Evolutionary conservation across 2,329 filamentous ascomycete species (phyloP), one percentile per base, ranked within the genome.

Genomic region (Paraphoma sp.): DNA sequence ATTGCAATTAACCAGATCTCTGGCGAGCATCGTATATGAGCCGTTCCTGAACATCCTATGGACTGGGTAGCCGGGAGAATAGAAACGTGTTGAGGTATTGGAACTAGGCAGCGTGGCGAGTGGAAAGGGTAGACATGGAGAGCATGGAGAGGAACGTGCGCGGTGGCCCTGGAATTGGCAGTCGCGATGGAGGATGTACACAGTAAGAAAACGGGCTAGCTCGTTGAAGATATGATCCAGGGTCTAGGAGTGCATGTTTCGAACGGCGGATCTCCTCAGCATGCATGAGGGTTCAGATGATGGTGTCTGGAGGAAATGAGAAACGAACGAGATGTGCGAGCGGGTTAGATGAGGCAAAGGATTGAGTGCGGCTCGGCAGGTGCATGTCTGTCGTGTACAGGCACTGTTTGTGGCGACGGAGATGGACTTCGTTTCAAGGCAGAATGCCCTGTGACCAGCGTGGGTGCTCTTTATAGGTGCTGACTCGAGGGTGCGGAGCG

Each of bases 401-500:
- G 33, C 33, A 41, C 12, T 38, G 43, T 38, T 18, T 51, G 61
- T 56, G 57, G 57, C 55, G 54, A 52, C 55, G 54, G 53, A 59
- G 54, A 55, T 56, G 59, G 62, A 43, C 48, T 47, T 30, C 42
- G 67, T 68, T 69, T 67, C 66, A 70, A 61, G 61, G 56, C 42
- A 53, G 48, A 57, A 48, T 55, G 28, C 59, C 46, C 56, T 62
- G 59, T 65, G 62, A 60, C 48, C 55, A 46, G 49, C 38, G 30
- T 47, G 53, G 41, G 48, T 48, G 29, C 53, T 29, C 49, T 58
- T 60, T 62, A 56, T 52, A 40, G 51, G 52, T 58, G 54, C 60
- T 60, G 54, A 57, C 41, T 46, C 18, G 49, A 45, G 38, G 8
- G 11, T 28, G 43, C 17, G 45, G 56, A 36, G 33, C 14, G 33